phyloP scores from a whole-genome alignment of 192 early-diverging fungal species.

The Physocladia obscura region DNA sequence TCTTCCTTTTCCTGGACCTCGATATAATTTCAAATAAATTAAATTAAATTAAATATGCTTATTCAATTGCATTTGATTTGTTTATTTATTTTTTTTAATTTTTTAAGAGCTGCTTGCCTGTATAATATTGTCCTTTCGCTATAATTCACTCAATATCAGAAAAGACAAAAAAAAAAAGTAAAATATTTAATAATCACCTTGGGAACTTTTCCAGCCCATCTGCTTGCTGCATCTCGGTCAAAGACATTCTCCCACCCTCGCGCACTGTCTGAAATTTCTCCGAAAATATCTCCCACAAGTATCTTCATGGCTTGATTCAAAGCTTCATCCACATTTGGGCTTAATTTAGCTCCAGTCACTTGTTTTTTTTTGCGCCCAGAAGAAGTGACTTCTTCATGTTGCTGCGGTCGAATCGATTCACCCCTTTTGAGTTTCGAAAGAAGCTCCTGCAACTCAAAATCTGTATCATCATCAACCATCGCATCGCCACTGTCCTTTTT shows the following conservation, averaged over 20 bases:
- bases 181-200: conserved; percentile 21
- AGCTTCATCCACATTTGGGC: conserved; percentile 48
- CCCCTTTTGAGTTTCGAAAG: conserved; percentile 25
- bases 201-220: conserved; percentile 36
- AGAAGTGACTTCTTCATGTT: neutral
- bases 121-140: conserved; percentile 26
- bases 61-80: neutral
- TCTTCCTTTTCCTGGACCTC: conserved; percentile 68
- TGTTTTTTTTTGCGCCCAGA: neutral
- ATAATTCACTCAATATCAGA: neutral
- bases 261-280: conserved; percentile 32
- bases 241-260: conserved; percentile 32
- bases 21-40: neutral
- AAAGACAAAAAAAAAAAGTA: neutral
- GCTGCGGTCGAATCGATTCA: neutral
- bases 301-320: conserved; percentile 37
- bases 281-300: conserved; percentile 41
- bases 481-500: neutral
- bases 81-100: neutral
- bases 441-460: conserved; percentile 35
- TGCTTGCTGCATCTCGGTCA: conserved; percentile 27
- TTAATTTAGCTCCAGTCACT: neutral
- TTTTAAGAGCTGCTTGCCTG: conserved; percentile 4
- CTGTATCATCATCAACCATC: conserved; percentile 44
- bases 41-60: neutral